These are phyloP conservation scores for Kalmanozyma brasiliensis DNA, from an alignment of 1,284 basidiomycete genomes.

Conservation along the genomic window DNA sequence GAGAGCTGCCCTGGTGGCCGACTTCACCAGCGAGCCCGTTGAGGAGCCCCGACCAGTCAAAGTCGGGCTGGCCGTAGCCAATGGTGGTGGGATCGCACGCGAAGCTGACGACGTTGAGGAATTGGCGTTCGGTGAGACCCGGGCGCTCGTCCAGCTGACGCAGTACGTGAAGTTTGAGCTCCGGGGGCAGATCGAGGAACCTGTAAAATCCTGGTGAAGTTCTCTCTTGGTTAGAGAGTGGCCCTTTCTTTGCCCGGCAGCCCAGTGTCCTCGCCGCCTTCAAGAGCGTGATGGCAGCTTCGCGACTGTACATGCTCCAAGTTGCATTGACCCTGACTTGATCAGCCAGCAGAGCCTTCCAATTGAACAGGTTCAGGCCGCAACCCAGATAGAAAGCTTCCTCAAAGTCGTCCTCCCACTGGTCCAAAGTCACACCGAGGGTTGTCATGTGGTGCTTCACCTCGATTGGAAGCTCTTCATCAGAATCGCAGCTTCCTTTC, in stretches of 20 bases:
- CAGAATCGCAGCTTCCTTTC: neutral
- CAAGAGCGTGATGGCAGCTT: constrained; percentile 12
- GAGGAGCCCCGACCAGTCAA: constrained; percentile 15
- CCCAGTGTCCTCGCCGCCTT: constrained; percentile 22
- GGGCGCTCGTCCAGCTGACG: constrained; percentile 18
- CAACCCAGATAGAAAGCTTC: constrained; percentile 15
- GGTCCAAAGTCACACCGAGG: constrained; percentile 15
- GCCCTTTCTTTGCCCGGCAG: constrained; percentile 7
- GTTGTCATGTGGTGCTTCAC: constrained; percentile 9
- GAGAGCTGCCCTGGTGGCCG: too few relatives aligned
- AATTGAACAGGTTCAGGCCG: constrained; percentile 5
- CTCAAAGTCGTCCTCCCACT: constrained; percentile 29
- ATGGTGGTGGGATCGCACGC: constrained; percentile 42
- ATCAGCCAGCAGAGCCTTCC: neutral
- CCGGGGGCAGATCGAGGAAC: constrained; percentile 37
- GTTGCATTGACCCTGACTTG: neutral
- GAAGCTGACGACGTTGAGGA: constrained; percentile 35
- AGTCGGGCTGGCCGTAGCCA: constrained; percentile 22
- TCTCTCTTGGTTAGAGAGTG: neutral
- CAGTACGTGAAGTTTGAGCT: constrained; percentile 28
- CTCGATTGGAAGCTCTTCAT: constrained; percentile 13
- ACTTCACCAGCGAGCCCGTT: neutral
- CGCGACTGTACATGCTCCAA: neutral
- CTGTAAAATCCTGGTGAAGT: constrained; percentile 7
- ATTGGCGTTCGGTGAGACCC: constrained; percentile 17